Evolutionary conservation across 1,284 basidiomycete species (phyloP), one percentile per base, ranked within the genome.

Genomic region (Ustilago shanxiensis): DNA sequence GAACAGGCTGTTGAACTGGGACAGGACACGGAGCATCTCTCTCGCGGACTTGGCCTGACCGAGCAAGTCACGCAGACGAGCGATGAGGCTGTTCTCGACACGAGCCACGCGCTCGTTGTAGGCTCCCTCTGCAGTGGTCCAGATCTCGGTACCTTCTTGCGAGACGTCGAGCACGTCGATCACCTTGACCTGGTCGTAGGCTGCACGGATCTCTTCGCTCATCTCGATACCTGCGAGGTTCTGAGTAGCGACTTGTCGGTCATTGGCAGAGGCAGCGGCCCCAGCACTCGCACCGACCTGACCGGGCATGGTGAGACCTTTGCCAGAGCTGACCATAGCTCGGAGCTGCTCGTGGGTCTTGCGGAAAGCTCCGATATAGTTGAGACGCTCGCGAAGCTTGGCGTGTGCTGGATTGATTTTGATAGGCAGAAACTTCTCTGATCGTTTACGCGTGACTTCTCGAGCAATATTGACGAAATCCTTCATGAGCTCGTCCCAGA

Each of bases 11-110:
- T 99, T 98, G 89, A 98, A 99, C 87, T 97, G 97, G 6, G 94
- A 96, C 87, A 99, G 96, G 53, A 98, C 96, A 60, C 95, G 90
- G 87, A 99, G 98, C 95, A 98, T 99, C 88, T 98, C 96, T 84
- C 97, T 96, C 2, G 97, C 96, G 83, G 97, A 98, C 56, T 94
- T 90, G 28, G 96, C 95, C 11, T 94, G 96, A n/a, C 94, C 97
- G 22, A 99, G 89, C 66, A 94, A 89, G 86, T 98, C 95, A 37
- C 95, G 90, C 59, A 99, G 87, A 26, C 94, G 89, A 7, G 95
- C 93, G 86, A 99, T 99, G 85, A 99, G 98, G 86, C 96, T 95
- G 87, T 97, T 98, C 88, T 99, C 97, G 39, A 99, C 97, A 11
- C 95, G 90, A 0, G 96, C 93, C 8, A 99, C 95, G 16, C 95